Base-by-base conservation (phyloP, 441 rosid genomes). In the Adansonia madagascariensis region DNA sequence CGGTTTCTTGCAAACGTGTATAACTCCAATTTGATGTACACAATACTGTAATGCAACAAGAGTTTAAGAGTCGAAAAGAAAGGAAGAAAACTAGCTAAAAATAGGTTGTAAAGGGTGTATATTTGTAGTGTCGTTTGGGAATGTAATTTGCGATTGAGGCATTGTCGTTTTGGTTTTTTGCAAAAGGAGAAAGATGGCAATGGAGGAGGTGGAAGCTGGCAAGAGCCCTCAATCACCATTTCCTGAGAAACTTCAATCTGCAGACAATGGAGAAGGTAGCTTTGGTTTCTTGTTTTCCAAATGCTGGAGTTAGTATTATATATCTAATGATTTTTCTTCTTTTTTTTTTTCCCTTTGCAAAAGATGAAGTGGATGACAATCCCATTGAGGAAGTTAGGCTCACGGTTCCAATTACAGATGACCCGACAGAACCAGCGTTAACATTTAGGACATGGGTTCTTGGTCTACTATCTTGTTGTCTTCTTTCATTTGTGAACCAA, bases 331-430 rank as follows among this genome's bases (percentile, higher is more conserved):
- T 35, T 67, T 44, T 1, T 44, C 1, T 53, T 71, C 46, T 3
- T 49, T 27, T 27, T 15, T 53, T 52, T 31, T 52, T 12, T 50
- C 4, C 7, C 18, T 71, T 18, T 10, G 31, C 35, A 43, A 84
- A 41, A 27, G 90, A 85, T 66, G 95, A 88, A 65, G 85, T 72
- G 70, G 82, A 93, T 46, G 96, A 93, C 72, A 85, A 71, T 77
- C 98, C 98, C 1, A 90, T 95, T 0, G 98, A 95, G 80, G 83
- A 93, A 86, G 97, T 95, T 12, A 84, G 94, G 81, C 83, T 93
- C 35, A 95, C 97, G 0, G 97, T 95, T 74, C 90, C 98, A 0
- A 88, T 86, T 62, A 88, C 89, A 9, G 98, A 93, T 70, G 98
- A 95, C 35, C 94, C 96, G 2, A 61, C 86, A 2, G 57, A 65